Evolutionary conservation across 2,329 filamentous ascomycete genomes (phyloP).

Genomic region (Rhinocladiella similis): DNA sequence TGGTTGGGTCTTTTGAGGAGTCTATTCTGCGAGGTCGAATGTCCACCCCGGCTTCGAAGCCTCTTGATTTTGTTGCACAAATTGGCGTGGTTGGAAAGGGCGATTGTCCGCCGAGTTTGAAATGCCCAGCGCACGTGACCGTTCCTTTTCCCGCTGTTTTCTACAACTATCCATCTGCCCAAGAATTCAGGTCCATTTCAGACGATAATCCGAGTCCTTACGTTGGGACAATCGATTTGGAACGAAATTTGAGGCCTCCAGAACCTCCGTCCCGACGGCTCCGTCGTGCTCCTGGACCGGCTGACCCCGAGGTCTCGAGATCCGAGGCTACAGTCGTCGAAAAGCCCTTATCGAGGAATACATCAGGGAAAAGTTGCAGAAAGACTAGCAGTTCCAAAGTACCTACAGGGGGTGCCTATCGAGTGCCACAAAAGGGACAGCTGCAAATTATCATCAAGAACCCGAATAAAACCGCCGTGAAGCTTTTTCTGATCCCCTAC

Average conservation of each 20-base stretch:
- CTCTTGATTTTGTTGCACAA: conserved; percentile 88
- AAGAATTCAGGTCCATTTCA: conserved; percentile 61
- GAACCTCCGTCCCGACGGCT: conserved; percentile 32
- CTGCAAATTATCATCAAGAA: conserved; percentile 98
- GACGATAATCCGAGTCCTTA: conserved; percentile 94
- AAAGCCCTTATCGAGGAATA: conserved; percentile 41
- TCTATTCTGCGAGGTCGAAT: conserved; percentile 92
- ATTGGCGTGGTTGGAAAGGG: conserved; percentile 90
- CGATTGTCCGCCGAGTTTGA: conserved; percentile 80
- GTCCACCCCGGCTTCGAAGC: conserved; percentile 93
- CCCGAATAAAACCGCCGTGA: conserved; percentile 96
- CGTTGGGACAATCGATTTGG: conserved; percentile 87
- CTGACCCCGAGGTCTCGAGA: conserved; percentile 16
- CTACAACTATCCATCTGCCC: conserved; percentile 80
- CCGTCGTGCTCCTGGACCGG: conserved; percentile 40
- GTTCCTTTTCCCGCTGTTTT: conserved; percentile 93
- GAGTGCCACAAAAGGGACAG: conserved; percentile 90
- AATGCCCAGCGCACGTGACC: conserved; percentile 86
- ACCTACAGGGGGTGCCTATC: conserved; percentile 84
- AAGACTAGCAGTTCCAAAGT: conserved; percentile 62
- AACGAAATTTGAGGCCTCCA: conserved; percentile 68
- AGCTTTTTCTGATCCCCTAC: conserved; percentile 91
- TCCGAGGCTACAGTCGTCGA: conserved; percentile 24
- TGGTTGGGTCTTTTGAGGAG: conserved; percentile 98
- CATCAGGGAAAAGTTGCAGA: conserved; percentile 59